These are phyloP conservation scores for Gossypioides kirkii DNA, from an alignment of 345 rosid genomes.

Conservation along the genomic window DNA sequence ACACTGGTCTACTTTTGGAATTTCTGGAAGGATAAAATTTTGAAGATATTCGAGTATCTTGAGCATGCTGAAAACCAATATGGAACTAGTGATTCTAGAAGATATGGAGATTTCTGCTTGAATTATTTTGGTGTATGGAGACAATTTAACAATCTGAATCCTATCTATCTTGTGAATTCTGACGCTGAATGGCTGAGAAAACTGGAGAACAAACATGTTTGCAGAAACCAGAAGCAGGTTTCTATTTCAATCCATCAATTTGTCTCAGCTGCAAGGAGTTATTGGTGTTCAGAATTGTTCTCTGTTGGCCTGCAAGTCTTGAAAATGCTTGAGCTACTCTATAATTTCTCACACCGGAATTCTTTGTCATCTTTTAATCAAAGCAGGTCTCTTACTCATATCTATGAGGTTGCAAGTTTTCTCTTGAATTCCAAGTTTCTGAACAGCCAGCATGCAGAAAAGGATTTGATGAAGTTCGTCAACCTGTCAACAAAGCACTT, in stretches of 20 bases:
- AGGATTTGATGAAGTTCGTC: conserved; percentile 11
- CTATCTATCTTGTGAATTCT: conserved; percentile 28
- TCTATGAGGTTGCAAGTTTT: conserved; percentile 30
- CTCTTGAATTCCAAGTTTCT: conserved; percentile 21
- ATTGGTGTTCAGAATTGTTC: conserved; percentile 35
- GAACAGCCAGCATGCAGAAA: background rate
- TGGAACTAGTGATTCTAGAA: background rate
- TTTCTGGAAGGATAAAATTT: conserved; percentile 32
- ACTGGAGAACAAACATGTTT: conserved; percentile 3
- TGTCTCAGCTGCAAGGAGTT: conserved; percentile 26
- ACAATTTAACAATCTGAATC: conserved; percentile 5
- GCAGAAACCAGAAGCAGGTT: conserved; percentile 13
- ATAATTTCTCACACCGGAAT: conserved; percentile 3
- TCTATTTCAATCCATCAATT: conserved; percentile 25
- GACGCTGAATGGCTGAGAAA: conserved; percentile 34
- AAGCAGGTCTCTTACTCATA: conserved; percentile 20
- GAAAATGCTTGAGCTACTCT: conserved; percentile 24
- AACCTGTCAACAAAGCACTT: conserved; percentile 13
- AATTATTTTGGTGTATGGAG: conserved; percentile 43
- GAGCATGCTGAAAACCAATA: background rate
- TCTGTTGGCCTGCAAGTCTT: conserved; percentile 36
- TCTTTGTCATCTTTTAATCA: conserved; percentile 20
- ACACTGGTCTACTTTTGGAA: conserved; percentile 44
- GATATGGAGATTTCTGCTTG: conserved; percentile 35
- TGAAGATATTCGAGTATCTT: conserved; percentile 22